Evolutionary conservation across 805 yeast species (phyloP).

Genomic region (Saccharomycopsis microspora): DNA sequence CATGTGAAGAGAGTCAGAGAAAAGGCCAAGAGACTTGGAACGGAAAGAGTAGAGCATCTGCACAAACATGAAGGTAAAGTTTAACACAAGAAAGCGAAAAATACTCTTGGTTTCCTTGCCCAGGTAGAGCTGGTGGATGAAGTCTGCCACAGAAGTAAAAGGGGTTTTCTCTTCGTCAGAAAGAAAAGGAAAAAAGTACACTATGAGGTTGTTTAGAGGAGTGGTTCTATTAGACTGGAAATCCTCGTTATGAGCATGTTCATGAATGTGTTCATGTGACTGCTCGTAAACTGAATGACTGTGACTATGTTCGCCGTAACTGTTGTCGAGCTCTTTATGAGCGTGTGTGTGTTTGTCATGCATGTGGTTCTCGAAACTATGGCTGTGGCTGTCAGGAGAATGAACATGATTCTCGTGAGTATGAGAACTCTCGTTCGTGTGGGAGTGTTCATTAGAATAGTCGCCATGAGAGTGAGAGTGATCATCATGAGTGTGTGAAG

Average conservation of each 20-base stretch:
- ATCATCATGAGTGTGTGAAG: neutral
- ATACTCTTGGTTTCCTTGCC: constrained; percentile 77
- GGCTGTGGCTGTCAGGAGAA: too few relatives aligned
- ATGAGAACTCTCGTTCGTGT: constrained; percentile 12
- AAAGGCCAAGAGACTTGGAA: constrained; percentile 81
- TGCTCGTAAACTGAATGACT: constrained; percentile 52
- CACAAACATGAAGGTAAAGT: constrained; percentile 88
- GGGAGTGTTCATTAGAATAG: constrained; percentile 13
- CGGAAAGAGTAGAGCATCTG: constrained; percentile 87
- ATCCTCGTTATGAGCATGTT: neutral
- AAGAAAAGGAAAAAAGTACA: constrained; percentile 14
- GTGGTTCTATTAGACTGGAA: neutral
- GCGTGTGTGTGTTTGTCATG: neutral
- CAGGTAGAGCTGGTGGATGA: constrained; percentile 26
- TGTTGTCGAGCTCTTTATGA: neutral
- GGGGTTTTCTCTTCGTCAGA: neutral
- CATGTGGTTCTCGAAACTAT: too few relatives aligned
- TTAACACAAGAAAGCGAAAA: constrained; percentile 73
- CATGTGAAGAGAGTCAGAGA: constrained; percentile 95
- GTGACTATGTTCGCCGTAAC: constrained; percentile 15
- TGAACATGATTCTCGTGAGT: neutral
- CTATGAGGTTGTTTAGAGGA: constrained; percentile 9
- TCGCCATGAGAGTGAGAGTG: constrained; percentile 11
- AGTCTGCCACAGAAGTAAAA: constrained; percentile 2
- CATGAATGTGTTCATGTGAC: neutral